These are phyloP conservation scores for Echinosophora koreensis DNA, from an alignment of 306 rosid genomes.

Conservation along the genomic window DNA sequence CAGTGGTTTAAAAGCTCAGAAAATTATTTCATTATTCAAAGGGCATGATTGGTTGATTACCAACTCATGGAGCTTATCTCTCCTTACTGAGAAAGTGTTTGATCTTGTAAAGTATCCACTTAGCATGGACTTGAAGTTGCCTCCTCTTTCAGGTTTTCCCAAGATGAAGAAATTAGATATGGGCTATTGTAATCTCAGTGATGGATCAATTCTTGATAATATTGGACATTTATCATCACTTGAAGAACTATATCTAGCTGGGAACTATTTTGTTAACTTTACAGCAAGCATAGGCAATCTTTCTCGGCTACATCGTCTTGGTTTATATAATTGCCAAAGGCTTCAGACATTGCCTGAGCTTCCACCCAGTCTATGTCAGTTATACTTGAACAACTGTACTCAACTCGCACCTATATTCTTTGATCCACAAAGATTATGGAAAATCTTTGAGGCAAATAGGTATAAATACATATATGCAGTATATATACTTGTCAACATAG, in stretches of 20 bases:
- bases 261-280: conserved; percentile 39
- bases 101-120: conserved; percentile 21
- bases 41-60: background rate
- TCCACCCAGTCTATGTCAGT: conserved; percentile 1
- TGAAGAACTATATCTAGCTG: conserved; percentile 24
- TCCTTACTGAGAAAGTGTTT: background rate
- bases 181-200: conserved; percentile 39
- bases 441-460: background rate
- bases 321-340: background rate
- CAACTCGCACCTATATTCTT: conserved; percentile 31
- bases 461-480: background rate
- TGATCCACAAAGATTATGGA: conserved; percentile 35
- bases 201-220: conserved; percentile 44
- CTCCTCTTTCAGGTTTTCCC: conserved; percentile 35
- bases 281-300: background rate
- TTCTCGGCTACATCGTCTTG: conserved; percentile 2
- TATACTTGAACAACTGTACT: conserved; percentile 7
- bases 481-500: background rate
- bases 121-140: conserved; percentile 20
- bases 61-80: background rate
- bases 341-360: background rate
- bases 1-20: conserved; percentile 19
- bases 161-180: conserved; percentile 23
- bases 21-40: background rate
- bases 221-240: conserved; percentile 42